These are phyloP conservation scores for Yarrowia sp. DNA, from an alignment of 805 yeast species.

Conservation along the genomic window DNA sequence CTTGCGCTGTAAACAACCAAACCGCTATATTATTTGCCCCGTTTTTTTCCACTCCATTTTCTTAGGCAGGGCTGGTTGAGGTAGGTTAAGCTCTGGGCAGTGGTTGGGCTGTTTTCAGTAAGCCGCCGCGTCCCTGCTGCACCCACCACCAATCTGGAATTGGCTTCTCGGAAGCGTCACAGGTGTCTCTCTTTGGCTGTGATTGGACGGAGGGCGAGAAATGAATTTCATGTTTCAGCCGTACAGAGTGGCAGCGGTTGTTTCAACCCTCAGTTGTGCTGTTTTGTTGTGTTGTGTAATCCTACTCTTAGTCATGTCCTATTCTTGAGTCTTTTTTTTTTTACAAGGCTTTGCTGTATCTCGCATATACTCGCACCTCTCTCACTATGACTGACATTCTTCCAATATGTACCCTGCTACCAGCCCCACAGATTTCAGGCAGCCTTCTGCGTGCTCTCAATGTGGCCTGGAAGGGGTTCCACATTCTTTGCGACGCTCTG, in stretches of 20 bases:
- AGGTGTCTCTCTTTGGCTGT: constrained; percentile 20
- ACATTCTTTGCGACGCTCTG: too few species aligned
- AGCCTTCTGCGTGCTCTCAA: neutral
- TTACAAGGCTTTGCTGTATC: too few species aligned
- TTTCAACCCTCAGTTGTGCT: neutral
- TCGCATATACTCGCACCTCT: too few species aligned
- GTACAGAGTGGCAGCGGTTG: too few species aligned
- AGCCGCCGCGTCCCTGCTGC: neutral
- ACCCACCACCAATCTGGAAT: neutral
- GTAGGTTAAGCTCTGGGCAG: constrained; percentile 18
- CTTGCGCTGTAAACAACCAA: too few species aligned
- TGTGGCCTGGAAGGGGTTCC: neutral
- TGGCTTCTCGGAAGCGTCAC: constrained; percentile 1
- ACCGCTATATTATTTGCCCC: too few species aligned
- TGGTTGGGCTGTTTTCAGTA: constrained; percentile 2
- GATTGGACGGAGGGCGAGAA: neutral
- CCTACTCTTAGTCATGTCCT: too few species aligned
- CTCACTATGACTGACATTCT: neutral
- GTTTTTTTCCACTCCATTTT: too few species aligned
- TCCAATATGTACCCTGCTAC: neutral
- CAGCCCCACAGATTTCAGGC: constrained; percentile 19
- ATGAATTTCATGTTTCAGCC: too few species aligned
- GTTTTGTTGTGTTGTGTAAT: neutral
- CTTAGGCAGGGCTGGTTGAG: too few species aligned
- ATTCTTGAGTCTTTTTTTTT: too few species aligned